Conservation (phyloP, 2,329 filamentous ascomycete genomes). For the Penicillium occitanis region DNA sequence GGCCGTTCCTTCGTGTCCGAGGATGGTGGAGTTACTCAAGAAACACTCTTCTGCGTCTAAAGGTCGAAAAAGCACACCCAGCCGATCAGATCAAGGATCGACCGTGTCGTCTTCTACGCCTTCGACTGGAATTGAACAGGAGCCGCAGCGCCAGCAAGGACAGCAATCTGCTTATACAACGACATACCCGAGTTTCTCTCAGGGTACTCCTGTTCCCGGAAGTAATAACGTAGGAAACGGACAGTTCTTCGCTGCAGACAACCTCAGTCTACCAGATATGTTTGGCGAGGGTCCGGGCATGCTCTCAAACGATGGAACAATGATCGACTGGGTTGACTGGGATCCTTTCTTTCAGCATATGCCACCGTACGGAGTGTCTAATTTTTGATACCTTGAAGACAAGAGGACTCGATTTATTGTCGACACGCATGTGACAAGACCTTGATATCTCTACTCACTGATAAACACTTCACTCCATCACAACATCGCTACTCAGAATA, state of each 20-base stretch:
- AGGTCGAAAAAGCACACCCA: not conserved
- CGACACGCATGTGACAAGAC: not conserved
- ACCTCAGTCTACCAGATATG: not conserved
- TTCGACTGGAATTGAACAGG: not conserved
- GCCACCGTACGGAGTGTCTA: slow-evolving; percentile 17
- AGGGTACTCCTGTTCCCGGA: not conserved
- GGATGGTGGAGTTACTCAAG: not conserved
- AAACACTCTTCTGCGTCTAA: slow-evolving; percentile 1
- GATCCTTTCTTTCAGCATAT: slow-evolving; percentile 14
- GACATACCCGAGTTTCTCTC: not conserved
- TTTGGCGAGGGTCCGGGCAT: not conserved
- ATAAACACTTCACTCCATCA: not conserved
- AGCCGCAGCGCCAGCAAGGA: not conserved
- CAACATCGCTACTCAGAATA: slow-evolving; percentile 1
- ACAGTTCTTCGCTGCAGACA: not conserved
- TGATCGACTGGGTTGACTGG: slow-evolving; percentile 15
- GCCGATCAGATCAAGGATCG: not conserved
- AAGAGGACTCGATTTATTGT: not conserved
- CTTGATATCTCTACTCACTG: not conserved
- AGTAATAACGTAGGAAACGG: not conserved
- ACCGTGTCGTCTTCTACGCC: not conserved
- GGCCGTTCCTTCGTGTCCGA: not conserved
- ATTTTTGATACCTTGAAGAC: not conserved
- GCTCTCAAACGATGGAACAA: not conserved
- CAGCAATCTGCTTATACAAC: not conserved